These are phyloP conservation scores for Ogataea pignaliae DNA, from an alignment of 805 yeast genomes.

Conservation along the genomic window DNA sequence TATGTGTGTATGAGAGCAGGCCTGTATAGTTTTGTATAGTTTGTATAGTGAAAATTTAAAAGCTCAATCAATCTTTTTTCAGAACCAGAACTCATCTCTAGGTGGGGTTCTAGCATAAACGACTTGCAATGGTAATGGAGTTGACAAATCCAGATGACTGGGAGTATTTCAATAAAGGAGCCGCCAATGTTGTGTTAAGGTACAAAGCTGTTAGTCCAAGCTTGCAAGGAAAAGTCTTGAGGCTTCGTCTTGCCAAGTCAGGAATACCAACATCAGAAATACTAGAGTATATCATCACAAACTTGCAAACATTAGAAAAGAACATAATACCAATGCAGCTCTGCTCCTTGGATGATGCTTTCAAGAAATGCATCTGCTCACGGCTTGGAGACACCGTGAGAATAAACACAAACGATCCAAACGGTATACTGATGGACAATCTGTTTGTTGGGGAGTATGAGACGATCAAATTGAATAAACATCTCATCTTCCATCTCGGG, in stretches of 20 bases:
- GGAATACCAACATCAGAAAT: slow-evolving; percentile 38
- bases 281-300: slow-evolving; percentile 33
- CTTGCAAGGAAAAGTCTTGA: slow-evolving; percentile 34
- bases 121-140: too few species aligned
- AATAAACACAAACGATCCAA: slow-evolving; percentile 13
- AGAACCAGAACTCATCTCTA: too few species aligned
- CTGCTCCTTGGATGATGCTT: slow-evolving; percentile 1
- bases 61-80: too few species aligned
- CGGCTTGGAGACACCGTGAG: background rate
- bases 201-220: slow-evolving; percentile 34
- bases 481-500: slow-evolving; percentile 18
- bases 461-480: slow-evolving; percentile 20
- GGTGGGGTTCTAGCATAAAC: too few species aligned
- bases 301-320: slow-evolving; percentile 9
- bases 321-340: slow-evolving; percentile 18
- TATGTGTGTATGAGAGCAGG: too few species aligned
- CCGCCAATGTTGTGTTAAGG: slow-evolving; percentile 44
- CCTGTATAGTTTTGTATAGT: too few species aligned
- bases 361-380: background rate
- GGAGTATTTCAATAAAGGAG: slow-evolving; percentile 42
- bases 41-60: too few species aligned
- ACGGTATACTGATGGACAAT: slow-evolving; percentile 27
- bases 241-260: slow-evolving; percentile 32
- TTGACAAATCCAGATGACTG: slow-evolving; percentile 23
- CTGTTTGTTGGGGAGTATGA: slow-evolving; percentile 7